phyloP scores from a whole-genome alignment of 2,329 filamentous ascomycete genomes.

The Epichloe aotearoae region DNA sequence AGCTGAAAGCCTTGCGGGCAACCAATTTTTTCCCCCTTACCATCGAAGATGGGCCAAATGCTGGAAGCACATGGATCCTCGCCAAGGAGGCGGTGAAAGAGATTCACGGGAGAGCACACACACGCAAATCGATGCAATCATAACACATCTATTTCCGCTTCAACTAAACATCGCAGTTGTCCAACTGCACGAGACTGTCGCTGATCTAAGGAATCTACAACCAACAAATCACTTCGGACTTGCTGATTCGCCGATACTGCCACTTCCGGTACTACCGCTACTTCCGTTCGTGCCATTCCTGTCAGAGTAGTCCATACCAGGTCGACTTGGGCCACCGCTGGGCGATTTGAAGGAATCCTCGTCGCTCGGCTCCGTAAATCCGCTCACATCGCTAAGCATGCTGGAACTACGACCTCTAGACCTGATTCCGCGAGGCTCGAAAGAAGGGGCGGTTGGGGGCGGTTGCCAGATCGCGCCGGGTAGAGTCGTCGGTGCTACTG shows the following conservation, averaged over 20 bases:
- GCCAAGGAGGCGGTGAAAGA: no score
- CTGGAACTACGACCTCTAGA: slow-evolving; percentile 47
- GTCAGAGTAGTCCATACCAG: slow-evolving; percentile 3
- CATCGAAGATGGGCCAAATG: no score
- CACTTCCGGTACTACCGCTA: slow-evolving; percentile 34
- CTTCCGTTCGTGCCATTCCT: slow-evolving; percentile 20
- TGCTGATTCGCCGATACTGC: slow-evolving; percentile 36
- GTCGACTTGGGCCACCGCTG: slow-evolving; percentile 3
- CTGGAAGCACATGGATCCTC: no score
- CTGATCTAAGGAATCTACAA: neutral
- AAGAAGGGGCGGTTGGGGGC: slow-evolving; percentile 24
- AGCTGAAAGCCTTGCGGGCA: no score
- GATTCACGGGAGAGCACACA: no score
- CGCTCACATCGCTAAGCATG: slow-evolving; percentile 55
- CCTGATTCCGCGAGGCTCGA: slow-evolving; percentile 24
- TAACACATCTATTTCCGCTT: slow-evolving; percentile 3
- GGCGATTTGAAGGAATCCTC: slow-evolving; percentile 26
- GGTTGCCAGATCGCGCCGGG: slow-evolving; percentile 22
- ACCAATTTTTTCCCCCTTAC: no score
- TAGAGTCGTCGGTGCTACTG: slow-evolving; percentile 17
- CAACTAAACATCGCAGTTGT: neutral
- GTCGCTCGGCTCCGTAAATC: slow-evolving; percentile 49
- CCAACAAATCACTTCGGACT: slow-evolving; percentile 26
- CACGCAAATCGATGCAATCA: neutral
- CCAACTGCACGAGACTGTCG: slow-evolving; percentile 1